Evolutionary conservation across 2,329 filamentous ascomycete genomes (phyloP), one percentile per base, ranked within the genome.

Genomic region (Tolypocladium tropicale): DNA sequence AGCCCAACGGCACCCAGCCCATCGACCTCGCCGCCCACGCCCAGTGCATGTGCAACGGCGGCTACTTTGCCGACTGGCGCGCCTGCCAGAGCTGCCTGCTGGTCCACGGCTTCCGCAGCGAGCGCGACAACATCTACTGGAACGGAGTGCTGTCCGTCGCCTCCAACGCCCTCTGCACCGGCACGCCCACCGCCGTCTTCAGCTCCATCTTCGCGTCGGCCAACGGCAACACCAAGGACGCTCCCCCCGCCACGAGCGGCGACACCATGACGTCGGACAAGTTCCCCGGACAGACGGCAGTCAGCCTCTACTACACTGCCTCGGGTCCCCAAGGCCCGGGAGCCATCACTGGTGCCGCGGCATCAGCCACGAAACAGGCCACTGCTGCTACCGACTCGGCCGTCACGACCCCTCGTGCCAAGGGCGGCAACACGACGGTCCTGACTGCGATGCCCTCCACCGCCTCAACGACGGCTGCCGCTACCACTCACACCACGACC

Each of bases 221-320:
- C 30, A 63, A 62, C 48, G 62, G 60, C 5, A 64, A 67, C 25
- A 57, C 66, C 18, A 57, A 58, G 4, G 54, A 18, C 12, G 56
- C 55, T 12, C 53, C 56, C 25, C 25, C 49, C 52, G 68, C 65
- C 11, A 71, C 68, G 2, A 65, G 65, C 2, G 67, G 68, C 28
- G 66, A 58, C 12, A 72, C 71, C 3, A 61, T 56, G 34, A 59
- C 57, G 12, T 67, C 57, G 11, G 73, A 76, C 60, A 58, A 62
- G 25, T 71, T 63, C 36, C 68, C 67, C 2, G 65, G 70, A 33
- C 60, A 72, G 62, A 70, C 72, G 43, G 72, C 68, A n/a, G 68
- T 75, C 12, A 73, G 70, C 56, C 58, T 74, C 34, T 76, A 77
- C 61, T 76, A 72, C 63, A 76, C 74, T 7, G 62, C 69, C 2